phyloP scores from a whole-genome alignment of 192 early-diverging fungal genomes.

The Diversispora eburnea region DNA sequence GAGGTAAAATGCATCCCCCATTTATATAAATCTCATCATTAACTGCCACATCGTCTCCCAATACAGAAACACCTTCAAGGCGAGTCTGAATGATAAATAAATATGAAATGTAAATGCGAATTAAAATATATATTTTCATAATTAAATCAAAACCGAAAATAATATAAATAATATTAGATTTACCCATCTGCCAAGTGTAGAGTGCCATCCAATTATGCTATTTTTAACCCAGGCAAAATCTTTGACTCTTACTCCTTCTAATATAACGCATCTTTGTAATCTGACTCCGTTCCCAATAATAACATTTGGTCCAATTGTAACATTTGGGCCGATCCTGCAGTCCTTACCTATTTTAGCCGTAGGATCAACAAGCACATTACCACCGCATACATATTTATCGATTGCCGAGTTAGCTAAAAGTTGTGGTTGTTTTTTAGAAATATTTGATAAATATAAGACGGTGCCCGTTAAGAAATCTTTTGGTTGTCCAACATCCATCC shows the following conservation, averaged over 20 bases:
- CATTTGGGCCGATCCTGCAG: slow-evolving; percentile 97
- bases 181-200: slow-evolving; percentile 89
- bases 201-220: slow-evolving; percentile 95
- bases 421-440: slow-evolving; percentile 74
- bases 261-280: slow-evolving; percentile 81
- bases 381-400: slow-evolving; percentile 64
- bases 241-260: slow-evolving; percentile 80
- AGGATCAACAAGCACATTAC: slow-evolving; percentile 91
- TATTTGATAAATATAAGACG: slow-evolving; percentile 83
- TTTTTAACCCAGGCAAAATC: slow-evolving; percentile 89
- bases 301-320: slow-evolving; percentile 88
- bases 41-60: slow-evolving; percentile 96
- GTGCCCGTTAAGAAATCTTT: slow-evolving; percentile 97
- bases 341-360: slow-evolving; percentile 90
- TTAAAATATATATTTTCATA: not conserved
- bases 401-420: slow-evolving; percentile 62
- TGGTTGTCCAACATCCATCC: slow-evolving; percentile 99
- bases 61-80: slow-evolving; percentile 89
- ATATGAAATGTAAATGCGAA: slow-evolving; percentile 4
- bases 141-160: not conserved
- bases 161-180: not conserved
- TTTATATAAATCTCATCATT: slow-evolving; percentile 93
- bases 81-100: slow-evolving; percentile 50
- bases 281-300: slow-evolving; percentile 94
- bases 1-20: slow-evolving; percentile 93